phyloP scores from a whole-genome alignment of 1,284 basidiomycete genomes.

The Pseudozyma pruni region DNA sequence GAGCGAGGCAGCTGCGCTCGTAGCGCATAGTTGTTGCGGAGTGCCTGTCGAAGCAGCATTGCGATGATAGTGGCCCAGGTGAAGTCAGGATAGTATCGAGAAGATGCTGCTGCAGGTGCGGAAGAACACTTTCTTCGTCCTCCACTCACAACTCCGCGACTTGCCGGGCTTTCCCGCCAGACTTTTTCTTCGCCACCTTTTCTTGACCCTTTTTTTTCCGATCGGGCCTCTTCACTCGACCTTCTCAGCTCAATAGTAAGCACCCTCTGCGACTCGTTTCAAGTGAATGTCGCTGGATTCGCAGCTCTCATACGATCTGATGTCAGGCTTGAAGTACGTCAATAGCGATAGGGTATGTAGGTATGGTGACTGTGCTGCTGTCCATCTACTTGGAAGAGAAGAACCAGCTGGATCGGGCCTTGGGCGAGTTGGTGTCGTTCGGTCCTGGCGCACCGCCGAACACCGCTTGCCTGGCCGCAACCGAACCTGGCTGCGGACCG shows the following conservation, averaged over 20 bases:
- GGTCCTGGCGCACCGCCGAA: slow-evolving; percentile 20
- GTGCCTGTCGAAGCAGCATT: slow-evolving; percentile 39
- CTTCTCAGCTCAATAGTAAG: background rate
- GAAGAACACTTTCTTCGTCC: slow-evolving; percentile 9
- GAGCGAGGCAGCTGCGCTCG: slow-evolving; percentile 34
- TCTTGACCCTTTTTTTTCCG: slow-evolving; percentile 7
- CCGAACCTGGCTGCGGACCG: slow-evolving; percentile 42
- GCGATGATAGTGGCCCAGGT: background rate
- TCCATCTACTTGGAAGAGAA: slow-evolving; percentile 52
- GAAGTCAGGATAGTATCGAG: background rate
- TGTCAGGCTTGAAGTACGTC: too few species aligned
- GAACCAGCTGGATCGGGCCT: slow-evolving; percentile 58
- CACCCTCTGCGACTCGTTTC: too few species aligned
- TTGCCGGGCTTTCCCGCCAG: slow-evolving; percentile 11
- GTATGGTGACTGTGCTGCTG: background rate
- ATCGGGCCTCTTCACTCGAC: background rate
- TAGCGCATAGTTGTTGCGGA: slow-evolving; percentile 31
- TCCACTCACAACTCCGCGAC: slow-evolving; percentile 40
- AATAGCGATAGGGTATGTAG: slow-evolving; percentile 18
- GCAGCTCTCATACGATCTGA: background rate
- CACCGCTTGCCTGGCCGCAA: slow-evolving; percentile 37
- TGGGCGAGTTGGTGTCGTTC: slow-evolving; percentile 49
- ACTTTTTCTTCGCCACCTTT: slow-evolving; percentile 3
- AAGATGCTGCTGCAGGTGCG: background rate
- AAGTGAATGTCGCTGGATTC: background rate